Evolutionary conservation across 495 filamentous ascomycete genomes (phyloP).

Genomic region (Trichoderma parareesei): DNA sequence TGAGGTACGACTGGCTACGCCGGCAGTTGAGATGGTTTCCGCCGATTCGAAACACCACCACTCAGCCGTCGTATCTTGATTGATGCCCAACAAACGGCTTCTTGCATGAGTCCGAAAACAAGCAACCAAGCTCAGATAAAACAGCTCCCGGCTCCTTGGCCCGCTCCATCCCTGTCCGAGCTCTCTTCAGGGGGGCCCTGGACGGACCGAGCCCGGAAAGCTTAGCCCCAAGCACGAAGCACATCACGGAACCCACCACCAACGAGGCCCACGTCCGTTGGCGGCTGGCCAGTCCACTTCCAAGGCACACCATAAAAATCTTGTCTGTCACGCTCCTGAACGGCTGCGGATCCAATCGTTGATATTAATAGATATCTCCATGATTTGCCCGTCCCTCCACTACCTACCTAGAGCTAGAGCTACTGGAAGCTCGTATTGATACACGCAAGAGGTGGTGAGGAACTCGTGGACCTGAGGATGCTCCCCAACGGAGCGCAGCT

Average conservation of each 20-base stretch:
- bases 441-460: background rate
- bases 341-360: background rate
- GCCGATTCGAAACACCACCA: background rate
- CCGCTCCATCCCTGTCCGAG: background rate
- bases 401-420: too few species aligned
- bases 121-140: background rate
- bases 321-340: background rate
- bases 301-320: too few species aligned
- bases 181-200: background rate
- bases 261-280: background rate
- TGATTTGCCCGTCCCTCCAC: background rate
- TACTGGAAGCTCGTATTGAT: background rate
- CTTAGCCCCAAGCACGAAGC: background rate
- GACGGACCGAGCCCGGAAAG: slow-evolving; percentile 1
- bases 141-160: background rate
- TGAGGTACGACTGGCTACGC: background rate
- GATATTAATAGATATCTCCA: background rate
- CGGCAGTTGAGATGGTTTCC: background rate
- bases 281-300: background rate
- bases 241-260: background rate
- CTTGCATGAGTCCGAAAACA: background rate
- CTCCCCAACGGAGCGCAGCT: background rate
- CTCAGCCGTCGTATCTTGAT: background rate
- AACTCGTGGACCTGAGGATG: background rate
- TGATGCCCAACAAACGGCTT: background rate